Conservation (phyloP, 176 grass and related monocot species). For the Triticum urartu region DNA sequence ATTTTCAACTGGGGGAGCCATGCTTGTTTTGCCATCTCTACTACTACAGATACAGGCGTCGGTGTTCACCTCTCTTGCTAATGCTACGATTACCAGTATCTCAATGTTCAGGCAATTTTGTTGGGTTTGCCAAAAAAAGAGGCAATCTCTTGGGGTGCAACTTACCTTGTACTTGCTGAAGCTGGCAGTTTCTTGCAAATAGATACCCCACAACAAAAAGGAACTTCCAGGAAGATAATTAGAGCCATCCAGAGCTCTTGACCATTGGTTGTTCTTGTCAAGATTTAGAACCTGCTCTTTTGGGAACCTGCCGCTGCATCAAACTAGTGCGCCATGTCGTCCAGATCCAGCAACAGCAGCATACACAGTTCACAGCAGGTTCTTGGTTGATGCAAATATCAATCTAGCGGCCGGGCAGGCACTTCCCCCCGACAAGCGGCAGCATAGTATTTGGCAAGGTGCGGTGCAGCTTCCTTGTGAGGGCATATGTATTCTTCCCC, state of each 20-base stretch:
- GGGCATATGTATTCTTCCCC: background rate
- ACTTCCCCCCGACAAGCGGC: background rate
- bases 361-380: background rate
- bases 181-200: background rate
- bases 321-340: background rate
- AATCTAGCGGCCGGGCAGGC: background rate
- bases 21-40: background rate
- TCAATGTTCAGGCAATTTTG: background rate
- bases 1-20: background rate
- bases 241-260: constrained; percentile 84
- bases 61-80: background rate
- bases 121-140: too few species aligned
- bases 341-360: background rate
- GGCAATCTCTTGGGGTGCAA: background rate
- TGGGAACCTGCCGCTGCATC: too few species aligned
- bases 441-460: background rate
- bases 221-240: constrained; percentile 84
- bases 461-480: background rate
- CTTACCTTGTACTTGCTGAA: background rate
- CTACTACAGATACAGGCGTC: background rate
- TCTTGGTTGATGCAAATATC: background rate
- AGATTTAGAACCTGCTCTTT: constrained; percentile 58
- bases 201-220: too few species aligned
- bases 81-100: background rate
- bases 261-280: constrained; percentile 86